These are phyloP conservation scores for Golubevia pallescens DNA, from an alignment of 1,284 basidiomycete species.

Conservation along the genomic window DNA sequence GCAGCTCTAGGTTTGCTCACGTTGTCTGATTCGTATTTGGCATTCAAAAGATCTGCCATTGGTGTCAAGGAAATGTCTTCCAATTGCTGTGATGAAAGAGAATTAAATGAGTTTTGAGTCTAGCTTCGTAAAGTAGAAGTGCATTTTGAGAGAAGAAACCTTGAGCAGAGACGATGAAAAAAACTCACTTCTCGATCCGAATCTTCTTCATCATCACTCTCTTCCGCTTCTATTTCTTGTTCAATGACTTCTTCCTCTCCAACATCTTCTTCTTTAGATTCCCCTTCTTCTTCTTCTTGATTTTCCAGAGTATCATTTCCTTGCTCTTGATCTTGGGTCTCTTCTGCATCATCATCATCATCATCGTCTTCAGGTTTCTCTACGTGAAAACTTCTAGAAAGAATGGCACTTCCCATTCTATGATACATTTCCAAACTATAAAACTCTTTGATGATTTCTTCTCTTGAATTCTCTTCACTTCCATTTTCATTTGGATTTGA, in stretches of 20 bases:
- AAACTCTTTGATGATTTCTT: constrained; percentile 14
- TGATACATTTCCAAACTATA: constrained; percentile 54
- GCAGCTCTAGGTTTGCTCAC: constrained; percentile 3
- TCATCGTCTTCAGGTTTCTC: constrained; percentile 2
- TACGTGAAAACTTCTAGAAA: constrained; percentile 61
- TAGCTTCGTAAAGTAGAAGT: too few species aligned
- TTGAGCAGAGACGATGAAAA: too few species aligned
- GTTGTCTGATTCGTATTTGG: constrained; percentile 53
- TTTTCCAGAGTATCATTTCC: background rate
- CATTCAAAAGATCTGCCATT: constrained; percentile 63
- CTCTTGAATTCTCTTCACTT: background rate
- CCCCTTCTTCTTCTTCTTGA: background rate
- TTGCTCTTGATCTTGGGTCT: constrained; percentile 24
- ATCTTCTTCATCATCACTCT: background rate
- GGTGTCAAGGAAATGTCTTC: constrained; percentile 58
- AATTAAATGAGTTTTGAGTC: too few species aligned
- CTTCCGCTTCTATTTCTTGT: background rate
- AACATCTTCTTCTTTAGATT: background rate
- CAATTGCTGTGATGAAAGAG: constrained; percentile 6
- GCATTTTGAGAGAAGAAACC: too few species aligned
- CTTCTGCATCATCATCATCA: constrained; percentile 4
- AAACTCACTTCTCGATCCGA: too few species aligned
- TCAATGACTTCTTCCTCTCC: background rate
- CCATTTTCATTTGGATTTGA: constrained; percentile 8
- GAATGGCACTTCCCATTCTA: constrained; percentile 52